Evolutionary conservation across 306 rosid species (phyloP).

Genomic region (Cicer arietinum): DNA sequence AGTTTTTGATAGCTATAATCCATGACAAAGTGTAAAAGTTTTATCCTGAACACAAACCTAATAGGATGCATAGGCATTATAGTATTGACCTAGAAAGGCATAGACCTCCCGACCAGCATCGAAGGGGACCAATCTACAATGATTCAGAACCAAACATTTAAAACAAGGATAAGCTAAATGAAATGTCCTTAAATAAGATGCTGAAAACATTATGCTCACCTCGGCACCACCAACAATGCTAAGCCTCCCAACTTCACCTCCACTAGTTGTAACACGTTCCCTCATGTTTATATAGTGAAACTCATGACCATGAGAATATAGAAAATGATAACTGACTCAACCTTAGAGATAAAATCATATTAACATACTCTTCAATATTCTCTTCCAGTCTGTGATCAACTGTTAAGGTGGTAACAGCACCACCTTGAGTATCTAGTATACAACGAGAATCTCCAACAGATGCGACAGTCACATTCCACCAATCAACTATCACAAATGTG

Average conservation of each 20-base stretch:
- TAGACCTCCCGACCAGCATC: slow-evolving; percentile 99
- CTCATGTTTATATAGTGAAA: slow-evolving; percentile 59
- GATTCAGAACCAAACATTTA: slow-evolving; percentile 40
- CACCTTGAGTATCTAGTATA: slow-evolving; percentile 89
- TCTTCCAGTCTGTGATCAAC: slow-evolving; percentile 98
- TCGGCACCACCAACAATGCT: slow-evolving; percentile 92
- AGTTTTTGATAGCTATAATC: slow-evolving; percentile 70
- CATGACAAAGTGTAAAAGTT: slow-evolving; percentile 48
- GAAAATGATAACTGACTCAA: slow-evolving; percentile 16
- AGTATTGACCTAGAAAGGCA: slow-evolving; percentile 92
- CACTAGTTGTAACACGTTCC: slow-evolving; percentile 94
- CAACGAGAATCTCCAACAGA: slow-evolving; percentile 99
- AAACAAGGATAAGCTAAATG: slow-evolving; percentile 32
- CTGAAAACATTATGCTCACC: slow-evolving; percentile 55
- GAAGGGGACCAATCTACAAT: slow-evolving; percentile 95
- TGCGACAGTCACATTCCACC: slow-evolving; percentile 98
- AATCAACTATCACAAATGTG: slow-evolving; percentile 89
- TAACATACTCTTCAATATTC: slow-evolving; percentile 81
- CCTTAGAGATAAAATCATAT: slow-evolving; percentile 12
- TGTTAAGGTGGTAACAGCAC: slow-evolving; percentile 77
- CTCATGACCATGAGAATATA: slow-evolving; percentile 32
- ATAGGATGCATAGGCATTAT: slow-evolving; percentile 31
- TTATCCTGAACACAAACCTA: slow-evolving; percentile 29
- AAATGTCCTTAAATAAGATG: slow-evolving; percentile 11
- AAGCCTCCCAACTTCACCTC: slow-evolving; percentile 97